Evolutionary conservation across 139 green algal genomes (phyloP).

Genomic region (Picochlorum sp.): DNA sequence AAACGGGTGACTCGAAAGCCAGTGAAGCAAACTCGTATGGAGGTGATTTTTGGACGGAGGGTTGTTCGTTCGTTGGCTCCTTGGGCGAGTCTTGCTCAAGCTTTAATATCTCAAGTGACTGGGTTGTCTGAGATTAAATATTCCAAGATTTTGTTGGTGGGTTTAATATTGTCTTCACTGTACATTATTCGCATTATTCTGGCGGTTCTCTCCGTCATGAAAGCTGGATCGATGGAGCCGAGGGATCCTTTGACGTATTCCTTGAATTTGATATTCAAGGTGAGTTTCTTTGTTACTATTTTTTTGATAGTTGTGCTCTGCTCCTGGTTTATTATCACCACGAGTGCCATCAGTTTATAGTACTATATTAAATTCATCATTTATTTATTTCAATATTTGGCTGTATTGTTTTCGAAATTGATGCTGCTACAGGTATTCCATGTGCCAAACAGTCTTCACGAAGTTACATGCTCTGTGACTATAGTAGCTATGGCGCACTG

Average conservation of each 20-base stretch:
- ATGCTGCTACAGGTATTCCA: too few relatives aligned
- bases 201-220: conserved; percentile 11
- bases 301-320: too few relatives aligned
- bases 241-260: conserved; percentile 9
- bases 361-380: too few relatives aligned
- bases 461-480: conserved; percentile 11
- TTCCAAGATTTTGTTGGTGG: not conserved
- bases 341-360: too few relatives aligned
- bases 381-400: too few relatives aligned
- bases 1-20: not conserved
- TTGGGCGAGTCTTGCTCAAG: conserved; percentile 16
- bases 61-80: conserved; percentile 1
- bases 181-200: conserved; percentile 6
- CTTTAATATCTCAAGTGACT: not conserved
- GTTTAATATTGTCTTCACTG: conserved; percentile 4
- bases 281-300: too few relatives aligned
- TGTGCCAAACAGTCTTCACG: conserved; percentile 7
- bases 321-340: too few relatives aligned
- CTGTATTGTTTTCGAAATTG: too few relatives aligned
- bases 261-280: conserved; percentile 8
- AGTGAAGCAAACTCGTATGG: not conserved
- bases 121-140: not conserved
- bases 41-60: not conserved
- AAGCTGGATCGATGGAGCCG: conserved; percentile 1
- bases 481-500: conserved; percentile 7